Evolutionary conservation across 2,329 filamentous ascomycete genomes (phyloP).

Genomic region (Ilyonectria mors-panacis): DNA sequence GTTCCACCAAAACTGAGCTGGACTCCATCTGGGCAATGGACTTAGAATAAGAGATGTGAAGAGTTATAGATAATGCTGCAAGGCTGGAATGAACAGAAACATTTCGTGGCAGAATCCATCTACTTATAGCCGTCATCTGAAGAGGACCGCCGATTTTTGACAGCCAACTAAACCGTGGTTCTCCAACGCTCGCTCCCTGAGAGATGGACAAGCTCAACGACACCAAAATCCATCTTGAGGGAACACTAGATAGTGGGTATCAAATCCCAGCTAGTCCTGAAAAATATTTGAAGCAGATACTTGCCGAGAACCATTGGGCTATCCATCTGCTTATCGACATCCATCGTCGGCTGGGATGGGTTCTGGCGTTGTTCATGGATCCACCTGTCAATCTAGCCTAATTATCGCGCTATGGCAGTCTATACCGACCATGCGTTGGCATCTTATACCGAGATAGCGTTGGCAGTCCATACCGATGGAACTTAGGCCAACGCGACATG

Average conservation of each 20-base stretch:
- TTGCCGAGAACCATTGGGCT: neutral
- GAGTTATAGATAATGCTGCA: neutral
- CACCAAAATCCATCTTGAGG: neutral
- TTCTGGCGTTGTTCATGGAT: neutral
- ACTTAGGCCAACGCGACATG: neutral
- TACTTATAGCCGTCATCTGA: neutral
- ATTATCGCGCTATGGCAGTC: neutral
- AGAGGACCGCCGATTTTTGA: neutral
- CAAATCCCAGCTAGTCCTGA: neutral
- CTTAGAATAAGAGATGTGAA: neutral
- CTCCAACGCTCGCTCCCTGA: neutral
- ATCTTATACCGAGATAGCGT: slow-evolving; percentile 4
- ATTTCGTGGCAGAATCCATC: neutral
- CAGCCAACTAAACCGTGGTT: neutral
- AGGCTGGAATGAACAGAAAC: neutral
- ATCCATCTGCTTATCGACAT: neutral
- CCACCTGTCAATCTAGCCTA: neutral
- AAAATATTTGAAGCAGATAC: neutral
- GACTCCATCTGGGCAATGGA: neutral
- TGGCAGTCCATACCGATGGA: neutral
- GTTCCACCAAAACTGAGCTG: slow-evolving; percentile 11
- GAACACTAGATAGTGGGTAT: neutral
- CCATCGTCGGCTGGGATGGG: too few relatives aligned
- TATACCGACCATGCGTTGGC: slow-evolving; percentile 1
- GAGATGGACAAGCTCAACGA: neutral